A percentile compares a stretch with the other conserved stretches of the same genome.
Evolutionary conservation across 441 rosid genomes (phyloP).

Genomic region (Kokia cookei): DNA sequence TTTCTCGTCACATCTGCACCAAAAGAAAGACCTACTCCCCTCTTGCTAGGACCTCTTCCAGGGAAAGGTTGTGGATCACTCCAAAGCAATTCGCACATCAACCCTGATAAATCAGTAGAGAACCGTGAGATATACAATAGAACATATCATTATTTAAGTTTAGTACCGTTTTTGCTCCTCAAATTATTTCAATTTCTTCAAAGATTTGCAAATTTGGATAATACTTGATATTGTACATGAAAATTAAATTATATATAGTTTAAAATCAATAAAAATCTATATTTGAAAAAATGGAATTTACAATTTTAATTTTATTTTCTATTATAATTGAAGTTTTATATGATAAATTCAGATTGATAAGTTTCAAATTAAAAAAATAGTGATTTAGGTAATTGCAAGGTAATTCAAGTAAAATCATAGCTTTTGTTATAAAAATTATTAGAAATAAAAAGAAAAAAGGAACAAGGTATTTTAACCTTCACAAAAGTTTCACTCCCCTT

Average conservation of each 20-base stretch:
- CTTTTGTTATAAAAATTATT: neutral
- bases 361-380: neutral
- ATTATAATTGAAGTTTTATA: neutral
- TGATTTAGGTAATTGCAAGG: neutral
- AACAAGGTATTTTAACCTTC: neutral
- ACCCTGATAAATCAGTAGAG: conserved; percentile 37
- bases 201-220: neutral
- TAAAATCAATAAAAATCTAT: neutral
- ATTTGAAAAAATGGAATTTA: neutral
- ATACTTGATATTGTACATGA: neutral
- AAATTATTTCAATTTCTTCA: neutral
- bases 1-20: conserved; percentile 87
- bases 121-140: neutral
- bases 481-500: neutral
- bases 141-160: neutral
- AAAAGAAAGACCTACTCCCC: conserved; percentile 95
- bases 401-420: neutral
- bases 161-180: neutral
- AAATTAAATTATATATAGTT: neutral
- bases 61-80: conserved; percentile 95
- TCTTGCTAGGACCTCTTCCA: conserved; percentile 98
- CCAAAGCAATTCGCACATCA: conserved; percentile 98
- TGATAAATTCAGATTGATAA: neutral
- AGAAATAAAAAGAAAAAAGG: neutral
- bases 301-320: neutral